Evolutionary conservation across 345 rosid genomes (phyloP), one percentile per base, ranked within the genome.

Genomic region (Microthlaspi erraticum): DNA sequence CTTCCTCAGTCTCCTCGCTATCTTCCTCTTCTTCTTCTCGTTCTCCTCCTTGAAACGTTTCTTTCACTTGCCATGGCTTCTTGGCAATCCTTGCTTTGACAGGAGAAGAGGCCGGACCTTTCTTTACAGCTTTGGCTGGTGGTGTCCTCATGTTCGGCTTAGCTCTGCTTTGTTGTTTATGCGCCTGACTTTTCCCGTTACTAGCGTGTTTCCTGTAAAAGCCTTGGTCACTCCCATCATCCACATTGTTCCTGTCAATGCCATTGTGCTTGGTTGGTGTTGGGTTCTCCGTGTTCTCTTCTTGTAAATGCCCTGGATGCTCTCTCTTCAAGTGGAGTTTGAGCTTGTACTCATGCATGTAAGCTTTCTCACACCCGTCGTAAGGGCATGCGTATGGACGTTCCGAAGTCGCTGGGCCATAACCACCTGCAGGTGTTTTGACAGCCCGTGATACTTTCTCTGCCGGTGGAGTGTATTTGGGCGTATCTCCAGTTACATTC

Each of bases 341-440:
- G 57, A 91, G 97, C 85, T 94, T 91, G 86, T 94, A 94, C 72
- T 92, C 98, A 71, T 94, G 99, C 65, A 89, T 94, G 81, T 91
- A 94, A 32, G 96, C 92, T 81, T 94, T 94, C 60, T 87, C 91
- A 63, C 99, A 91, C 14, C 89, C 93, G 34, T 92, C 92, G 26
- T 88, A 94, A 5, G 98, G 99, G 76, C 99, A 94, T 31, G 83
- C 92, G 34, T 84, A 88, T 64, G 99, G 99, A 11, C 96, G 98
- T 49, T 88, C 97, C 2, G 82, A 79, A 53, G 97, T 82, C 41
- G 91, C 88, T 3, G 95, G 77, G 42, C 81, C 90, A 76, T 80
- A 87, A 41, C 71, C 81, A 11, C 77, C 82, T 4, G 89, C 55
- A 52, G 91, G 51, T 50, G 96, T 79, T 84, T 87, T 89, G 1